A percentile compares a stretch with the other conserved stretches of the same genome.
Conservation (phyloP, 2,329 filamentous ascomycete genomes). For the Pyricularia sp. region DNA sequence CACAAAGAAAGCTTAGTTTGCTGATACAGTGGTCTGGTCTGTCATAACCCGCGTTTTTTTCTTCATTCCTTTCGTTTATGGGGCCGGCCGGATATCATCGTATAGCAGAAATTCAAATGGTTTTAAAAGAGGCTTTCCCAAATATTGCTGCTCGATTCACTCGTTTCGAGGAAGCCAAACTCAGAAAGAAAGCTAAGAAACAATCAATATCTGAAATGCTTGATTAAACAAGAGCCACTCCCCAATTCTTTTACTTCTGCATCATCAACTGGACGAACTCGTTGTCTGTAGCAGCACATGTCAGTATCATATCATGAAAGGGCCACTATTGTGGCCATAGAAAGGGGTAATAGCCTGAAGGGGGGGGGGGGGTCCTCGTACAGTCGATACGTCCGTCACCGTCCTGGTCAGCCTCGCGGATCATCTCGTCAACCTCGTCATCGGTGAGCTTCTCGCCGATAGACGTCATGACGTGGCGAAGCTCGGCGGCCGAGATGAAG, state of each 20-base stretch:
- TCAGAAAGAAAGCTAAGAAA: slow-evolving; percentile 10
- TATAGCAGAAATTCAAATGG: not conserved
- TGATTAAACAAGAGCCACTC: not conserved
- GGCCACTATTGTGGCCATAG: not conserved
- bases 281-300: slow-evolving; percentile 47
- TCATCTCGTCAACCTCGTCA: slow-evolving; percentile 88
- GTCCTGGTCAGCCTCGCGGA: slow-evolving; percentile 80
- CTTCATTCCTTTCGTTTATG: slow-evolving; percentile 1
- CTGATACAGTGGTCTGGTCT: not conserved
- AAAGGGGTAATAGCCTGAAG: not conserved
- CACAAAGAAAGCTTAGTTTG: not conserved
- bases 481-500: slow-evolving; percentile 78
- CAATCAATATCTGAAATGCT: slow-evolving; percentile 7
- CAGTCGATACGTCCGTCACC: slow-evolving; percentile 82
- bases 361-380: slow-evolving; percentile 31
- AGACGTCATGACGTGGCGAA: slow-evolving; percentile 84
- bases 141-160: slow-evolving; percentile 8
- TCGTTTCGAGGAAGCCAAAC: slow-evolving; percentile 10
- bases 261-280: slow-evolving; percentile 93
- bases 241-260: slow-evolving; percentile 56
- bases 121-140: not conserved
- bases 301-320: slow-evolving; percentile 12
- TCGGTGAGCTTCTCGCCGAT: slow-evolving; percentile 86
- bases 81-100: slow-evolving; percentile 3
- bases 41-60: slow-evolving; percentile 1